Conservation (phyloP, 1,139 yeast species). For the Suhomyces bolitotheri region DNA sequence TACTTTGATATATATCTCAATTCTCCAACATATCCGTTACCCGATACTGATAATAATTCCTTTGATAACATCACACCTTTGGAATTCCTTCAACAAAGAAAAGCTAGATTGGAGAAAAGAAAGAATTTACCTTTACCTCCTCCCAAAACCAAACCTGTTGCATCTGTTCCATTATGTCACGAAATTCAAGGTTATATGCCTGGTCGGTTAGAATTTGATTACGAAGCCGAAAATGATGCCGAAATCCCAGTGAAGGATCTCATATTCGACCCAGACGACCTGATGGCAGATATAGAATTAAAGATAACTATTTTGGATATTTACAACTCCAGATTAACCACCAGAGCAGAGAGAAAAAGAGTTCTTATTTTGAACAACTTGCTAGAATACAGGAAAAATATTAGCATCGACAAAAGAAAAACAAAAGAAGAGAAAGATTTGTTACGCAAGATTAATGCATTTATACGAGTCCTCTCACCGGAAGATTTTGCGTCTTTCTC, state of each 20-base stretch:
- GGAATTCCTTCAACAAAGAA: constrained; percentile 68
- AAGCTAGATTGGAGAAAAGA: constrained; percentile 65
- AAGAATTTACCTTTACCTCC: constrained; percentile 66
- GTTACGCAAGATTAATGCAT: constrained; percentile 72
- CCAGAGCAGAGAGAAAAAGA: constrained; percentile 91
- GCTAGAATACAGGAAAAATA: constrained; percentile 81
- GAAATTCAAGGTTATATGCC: constrained; percentile 99
- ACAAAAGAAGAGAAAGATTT: constrained; percentile 88
- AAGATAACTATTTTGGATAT: constrained; percentile 86
- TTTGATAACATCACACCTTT: constrained; percentile 64
- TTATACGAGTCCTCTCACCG: constrained; percentile 76
- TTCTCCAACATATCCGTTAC: constrained; percentile 74
- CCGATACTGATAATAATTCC: constrained; percentile 60
- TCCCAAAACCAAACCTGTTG: constrained; percentile 83
- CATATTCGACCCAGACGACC: constrained; percentile 93
- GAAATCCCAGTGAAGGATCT: constrained; percentile 92
- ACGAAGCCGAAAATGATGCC: constrained; percentile 95
- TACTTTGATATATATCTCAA: constrained; percentile 70
- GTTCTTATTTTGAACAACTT: constrained; percentile 72
- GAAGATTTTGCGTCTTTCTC: constrained; percentile 76
- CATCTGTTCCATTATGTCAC: constrained; percentile 94
- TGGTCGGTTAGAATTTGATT: constrained; percentile 94
- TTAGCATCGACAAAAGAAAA: constrained; percentile 73
- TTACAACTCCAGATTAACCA: constrained; percentile 82
- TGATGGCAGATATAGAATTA: constrained; percentile 81